These are phyloP conservation scores for Rhizoclosmatium sp. DNA, from an alignment of 192 early-diverging fungal species.

Conservation along the genomic window DNA sequence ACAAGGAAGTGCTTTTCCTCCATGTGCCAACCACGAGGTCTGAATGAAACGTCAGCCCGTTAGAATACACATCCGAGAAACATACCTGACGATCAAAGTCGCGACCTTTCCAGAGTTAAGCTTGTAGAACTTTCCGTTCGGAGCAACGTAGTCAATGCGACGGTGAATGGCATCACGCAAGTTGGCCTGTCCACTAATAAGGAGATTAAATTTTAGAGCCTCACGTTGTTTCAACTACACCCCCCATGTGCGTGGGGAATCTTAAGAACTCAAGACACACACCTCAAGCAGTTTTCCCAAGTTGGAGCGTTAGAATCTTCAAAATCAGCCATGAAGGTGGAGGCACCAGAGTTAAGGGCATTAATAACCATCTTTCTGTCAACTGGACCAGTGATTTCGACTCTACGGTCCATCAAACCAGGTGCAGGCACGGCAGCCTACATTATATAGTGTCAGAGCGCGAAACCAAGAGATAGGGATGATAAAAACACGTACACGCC, in stretches of 20 bases:
- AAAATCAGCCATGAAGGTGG: slow-evolving; percentile 98
- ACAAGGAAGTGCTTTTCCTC: slow-evolving; percentile 94
- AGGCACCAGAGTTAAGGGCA: slow-evolving; percentile 93
- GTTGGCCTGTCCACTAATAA: slow-evolving; percentile 90
- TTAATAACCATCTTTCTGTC: slow-evolving; percentile 99
- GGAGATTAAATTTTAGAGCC: slow-evolving; percentile 1
- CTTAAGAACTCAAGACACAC: too few species aligned
- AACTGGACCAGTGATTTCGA: slow-evolving; percentile 98
- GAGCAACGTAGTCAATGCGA: slow-evolving; percentile 84
- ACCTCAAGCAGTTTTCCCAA: slow-evolving; percentile 79
- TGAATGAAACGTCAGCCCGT: slow-evolving; percentile 37
- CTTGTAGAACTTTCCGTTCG: slow-evolving; percentile 95
- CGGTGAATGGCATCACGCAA: slow-evolving; percentile 91
- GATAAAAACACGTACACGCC: slow-evolving; percentile 61
- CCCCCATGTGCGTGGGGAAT: too few species aligned
- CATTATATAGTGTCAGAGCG: neutral
- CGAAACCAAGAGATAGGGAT: neutral
- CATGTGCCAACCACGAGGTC: slow-evolving; percentile 99
- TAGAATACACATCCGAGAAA: neutral
- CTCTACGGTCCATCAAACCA: slow-evolving; percentile 88
- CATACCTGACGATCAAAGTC: slow-evolving; percentile 85
- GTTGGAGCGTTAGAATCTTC: slow-evolving; percentile 98
- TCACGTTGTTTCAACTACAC: too few species aligned
- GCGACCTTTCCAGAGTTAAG: slow-evolving; percentile 89
- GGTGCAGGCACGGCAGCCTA: slow-evolving; percentile 86